A percentile compares a stretch with the other conserved stretches of the same genome.
Evolutionary conservation across 2,329 filamentous ascomycete species (phyloP).

Genomic region (Esteya vermicola): DNA sequence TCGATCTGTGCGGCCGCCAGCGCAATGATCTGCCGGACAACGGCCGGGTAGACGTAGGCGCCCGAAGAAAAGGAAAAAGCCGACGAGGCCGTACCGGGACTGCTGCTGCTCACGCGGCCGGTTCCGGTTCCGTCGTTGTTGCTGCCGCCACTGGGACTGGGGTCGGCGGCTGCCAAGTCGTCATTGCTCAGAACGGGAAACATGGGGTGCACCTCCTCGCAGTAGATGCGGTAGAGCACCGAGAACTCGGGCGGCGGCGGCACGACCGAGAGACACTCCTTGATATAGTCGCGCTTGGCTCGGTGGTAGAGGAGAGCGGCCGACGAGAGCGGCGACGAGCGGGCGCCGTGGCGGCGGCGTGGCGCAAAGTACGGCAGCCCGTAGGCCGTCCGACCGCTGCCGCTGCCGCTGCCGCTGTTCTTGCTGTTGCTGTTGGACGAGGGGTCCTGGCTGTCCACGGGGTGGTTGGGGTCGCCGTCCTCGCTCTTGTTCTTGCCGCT

Average conservation of each 20-base stretch:
- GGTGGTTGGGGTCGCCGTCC: too few species aligned
- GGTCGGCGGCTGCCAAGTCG: slow-evolving; percentile 13
- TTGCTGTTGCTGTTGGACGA: too few species aligned
- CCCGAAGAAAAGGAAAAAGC: slow-evolving; percentile 9
- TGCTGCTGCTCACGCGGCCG: background rate
- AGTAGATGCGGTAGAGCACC: slow-evolving; percentile 29
- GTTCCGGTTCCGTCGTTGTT: background rate
- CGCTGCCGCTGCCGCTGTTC: too few species aligned
- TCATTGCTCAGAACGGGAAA: slow-evolving; percentile 34
- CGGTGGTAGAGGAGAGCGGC: slow-evolving; percentile 7
- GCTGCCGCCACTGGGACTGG: slow-evolving; percentile 2
- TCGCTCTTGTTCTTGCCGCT: too few species aligned
- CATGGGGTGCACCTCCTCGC: slow-evolving; percentile 39
- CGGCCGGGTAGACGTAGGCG: slow-evolving; percentile 21
- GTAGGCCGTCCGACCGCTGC: too few species aligned
- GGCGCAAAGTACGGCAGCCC: background rate
- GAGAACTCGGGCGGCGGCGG: slow-evolving; percentile 32
- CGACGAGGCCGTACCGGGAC: background rate
- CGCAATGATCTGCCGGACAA: slow-evolving; percentile 39
- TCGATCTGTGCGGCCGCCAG: slow-evolving; percentile 35
- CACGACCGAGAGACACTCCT: slow-evolving; percentile 29
- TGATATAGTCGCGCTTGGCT: slow-evolving; percentile 8
- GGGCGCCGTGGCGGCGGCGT: background rate
- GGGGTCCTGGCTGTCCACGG: too few species aligned
- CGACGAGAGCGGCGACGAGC: slow-evolving; percentile 3